phyloP scores from a whole-genome alignment of 495 filamentous ascomycete species.

The Aspergillus mulundensis region DNA sequence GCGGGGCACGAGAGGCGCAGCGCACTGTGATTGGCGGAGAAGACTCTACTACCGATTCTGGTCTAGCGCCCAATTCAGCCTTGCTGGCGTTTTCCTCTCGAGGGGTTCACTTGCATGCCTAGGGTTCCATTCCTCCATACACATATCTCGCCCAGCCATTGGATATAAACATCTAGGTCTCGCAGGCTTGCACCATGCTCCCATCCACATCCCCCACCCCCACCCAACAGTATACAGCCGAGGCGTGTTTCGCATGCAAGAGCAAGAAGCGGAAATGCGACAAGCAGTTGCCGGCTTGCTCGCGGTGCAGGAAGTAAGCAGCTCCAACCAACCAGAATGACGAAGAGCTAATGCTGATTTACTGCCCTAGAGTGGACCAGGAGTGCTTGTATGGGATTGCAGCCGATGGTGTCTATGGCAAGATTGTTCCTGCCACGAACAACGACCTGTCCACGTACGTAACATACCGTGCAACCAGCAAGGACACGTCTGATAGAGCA shows the following conservation, averaged over 20 bases:
- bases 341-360: neutral
- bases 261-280: neutral
- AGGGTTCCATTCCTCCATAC: too few relatives aligned
- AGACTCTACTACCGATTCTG: too few relatives aligned
- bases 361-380: neutral
- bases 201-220: neutral
- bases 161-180: too few relatives aligned
- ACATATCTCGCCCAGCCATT: too few relatives aligned
- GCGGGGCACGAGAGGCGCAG: neutral
- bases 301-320: neutral
- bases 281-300: neutral
- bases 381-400: neutral
- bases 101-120: too few relatives aligned
- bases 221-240: neutral
- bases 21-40: too few relatives aligned
- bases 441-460: neutral
- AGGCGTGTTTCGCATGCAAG: neutral
- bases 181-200: too few relatives aligned
- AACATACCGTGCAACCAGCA: neutral
- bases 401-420: neutral
- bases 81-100: too few relatives aligned
- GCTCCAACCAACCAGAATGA: neutral
- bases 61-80: too few relatives aligned
- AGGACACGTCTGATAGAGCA: too few relatives aligned
- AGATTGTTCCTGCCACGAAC: neutral